Conservation (phyloP, 352 stramenopile species). For the Phytopythium litorale region DNA sequence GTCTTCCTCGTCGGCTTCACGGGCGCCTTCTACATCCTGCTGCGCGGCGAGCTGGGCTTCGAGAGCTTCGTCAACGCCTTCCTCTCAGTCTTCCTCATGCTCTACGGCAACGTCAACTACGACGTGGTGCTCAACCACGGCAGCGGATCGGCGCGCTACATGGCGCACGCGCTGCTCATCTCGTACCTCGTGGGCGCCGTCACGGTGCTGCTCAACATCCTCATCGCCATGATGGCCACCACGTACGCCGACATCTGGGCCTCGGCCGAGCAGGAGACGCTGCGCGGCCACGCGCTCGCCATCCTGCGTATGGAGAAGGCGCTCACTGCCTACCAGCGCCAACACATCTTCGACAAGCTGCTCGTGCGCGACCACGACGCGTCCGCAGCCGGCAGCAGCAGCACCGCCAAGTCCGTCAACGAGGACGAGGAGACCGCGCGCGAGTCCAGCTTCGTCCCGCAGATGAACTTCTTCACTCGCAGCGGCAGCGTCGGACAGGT, state of each 20-base stretch:
- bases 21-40: conserved; percentile 66
- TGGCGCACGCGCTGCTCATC: conserved; percentile 48
- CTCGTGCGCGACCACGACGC: neutral
- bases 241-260: conserved; percentile 59
- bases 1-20: conserved; percentile 73
- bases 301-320: conserved; percentile 58
- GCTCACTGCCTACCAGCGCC: conserved; percentile 7
- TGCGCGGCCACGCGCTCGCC: conserved; percentile 46
- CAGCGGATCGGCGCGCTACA: conserved; percentile 43
- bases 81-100: conserved; percentile 72
- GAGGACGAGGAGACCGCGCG: neutral
- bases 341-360: conserved; percentile 1
- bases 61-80: conserved; percentile 61
- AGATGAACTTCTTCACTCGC: neutral
- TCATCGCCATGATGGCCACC: conserved; percentile 73
- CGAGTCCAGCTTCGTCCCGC: neutral
- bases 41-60: conserved; percentile 48
- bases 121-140: conserved; percentile 28
- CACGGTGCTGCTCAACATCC: conserved; percentile 65
- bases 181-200: conserved; percentile 49
- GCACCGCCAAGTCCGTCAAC: neutral
- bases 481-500: neutral
- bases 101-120: conserved; percentile 66
- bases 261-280: conserved; percentile 47
- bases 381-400: neutral